Conservation (phyloP, 2,329 filamentous ascomycete genomes). For the Neofusicoccum sp. region DNA sequence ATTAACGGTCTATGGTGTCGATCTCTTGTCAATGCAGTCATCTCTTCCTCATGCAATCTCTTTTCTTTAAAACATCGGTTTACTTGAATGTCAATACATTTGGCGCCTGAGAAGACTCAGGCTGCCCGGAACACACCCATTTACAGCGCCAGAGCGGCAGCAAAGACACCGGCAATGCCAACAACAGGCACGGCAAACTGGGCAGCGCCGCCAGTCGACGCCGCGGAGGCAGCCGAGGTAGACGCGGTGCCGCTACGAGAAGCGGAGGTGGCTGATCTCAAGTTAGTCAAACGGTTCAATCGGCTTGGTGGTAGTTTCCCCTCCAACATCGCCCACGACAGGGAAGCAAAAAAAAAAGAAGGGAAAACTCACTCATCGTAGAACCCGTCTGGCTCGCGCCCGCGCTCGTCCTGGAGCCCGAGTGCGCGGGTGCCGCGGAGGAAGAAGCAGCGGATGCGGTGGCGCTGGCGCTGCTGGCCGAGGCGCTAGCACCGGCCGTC, state of each 20-base stretch:
- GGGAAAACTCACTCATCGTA: neutral
- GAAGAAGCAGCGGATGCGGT: neutral
- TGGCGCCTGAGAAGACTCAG: too few relatives aligned
- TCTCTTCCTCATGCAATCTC: too few relatives aligned
- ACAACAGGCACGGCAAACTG: neutral
- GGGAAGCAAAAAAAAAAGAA: neutral
- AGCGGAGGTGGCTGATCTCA: neutral
- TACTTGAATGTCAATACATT: too few relatives aligned
- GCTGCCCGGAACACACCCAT: too few relatives aligned
- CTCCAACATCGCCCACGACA: neutral
- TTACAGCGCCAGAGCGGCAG: neutral
- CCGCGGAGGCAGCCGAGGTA: neutral
- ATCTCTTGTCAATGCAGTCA: too few relatives aligned
- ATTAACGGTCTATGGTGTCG: too few relatives aligned
- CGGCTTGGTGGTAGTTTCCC: neutral
- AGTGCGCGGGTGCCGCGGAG: neutral
- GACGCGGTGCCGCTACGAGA: neutral
- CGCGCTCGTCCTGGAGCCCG: constrained; percentile 1
- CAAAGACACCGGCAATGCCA: neutral
- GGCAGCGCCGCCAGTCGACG: constrained; percentile 6
- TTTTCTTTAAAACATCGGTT: too few relatives aligned
- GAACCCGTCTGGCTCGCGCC: neutral
- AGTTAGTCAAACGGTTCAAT: neutral
- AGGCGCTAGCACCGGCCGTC: neutral
- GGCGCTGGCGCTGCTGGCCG: neutral